Evolutionary conservation across 768 basidiomycete species (phyloP), one percentile per base, ranked within the genome.

Genomic region (Gloeostereum incarnatum): DNA sequence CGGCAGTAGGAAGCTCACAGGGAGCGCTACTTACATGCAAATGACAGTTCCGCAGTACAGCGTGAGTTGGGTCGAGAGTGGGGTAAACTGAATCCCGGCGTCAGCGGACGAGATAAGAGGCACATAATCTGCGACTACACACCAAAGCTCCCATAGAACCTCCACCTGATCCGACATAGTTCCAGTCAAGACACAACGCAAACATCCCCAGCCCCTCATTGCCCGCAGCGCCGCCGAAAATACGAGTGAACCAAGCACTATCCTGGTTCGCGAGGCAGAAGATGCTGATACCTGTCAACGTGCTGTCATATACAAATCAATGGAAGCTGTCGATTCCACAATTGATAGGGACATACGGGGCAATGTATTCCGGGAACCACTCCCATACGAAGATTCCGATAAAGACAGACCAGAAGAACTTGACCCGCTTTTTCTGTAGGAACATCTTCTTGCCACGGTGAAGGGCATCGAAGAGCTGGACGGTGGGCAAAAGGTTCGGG

Each of bases 161-260:
- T 11, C 67, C 69, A 20, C 62, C 22, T 19, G 10, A 20, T 21
- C 24, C 25, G 36, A 30, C 18, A 41, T 72, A 66, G 47, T 75
- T 73, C 77, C 78, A 81, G 48, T 81, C 43, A 9, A 49, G 34
- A 17, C 60, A 73, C 31, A 75, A 45, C 1, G 73, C 65, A 31
- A 77, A 63, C 24, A 71, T 53, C 11, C 72, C 75, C 16, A 77
- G 58, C 16, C 73, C 73, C 51, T 75, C 72, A 39, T 75, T 73
- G 32, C 60, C 73, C 9, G 69, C 64, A 14, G 61, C 66, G 8
- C 73, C 73, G 27, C 56, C 72, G 42, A 73, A 73, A 13, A 73
- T 49, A n/a, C 62, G 57, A 0, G 70, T 61, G 45, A 72, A 55
- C 41, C 55, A 52, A 4, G 62, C 45, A 33, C 53, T 65, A 20